Evolutionary conservation across 177 flowering plant species (phyloP).

Genomic region (Vitis hybrid): DNA sequence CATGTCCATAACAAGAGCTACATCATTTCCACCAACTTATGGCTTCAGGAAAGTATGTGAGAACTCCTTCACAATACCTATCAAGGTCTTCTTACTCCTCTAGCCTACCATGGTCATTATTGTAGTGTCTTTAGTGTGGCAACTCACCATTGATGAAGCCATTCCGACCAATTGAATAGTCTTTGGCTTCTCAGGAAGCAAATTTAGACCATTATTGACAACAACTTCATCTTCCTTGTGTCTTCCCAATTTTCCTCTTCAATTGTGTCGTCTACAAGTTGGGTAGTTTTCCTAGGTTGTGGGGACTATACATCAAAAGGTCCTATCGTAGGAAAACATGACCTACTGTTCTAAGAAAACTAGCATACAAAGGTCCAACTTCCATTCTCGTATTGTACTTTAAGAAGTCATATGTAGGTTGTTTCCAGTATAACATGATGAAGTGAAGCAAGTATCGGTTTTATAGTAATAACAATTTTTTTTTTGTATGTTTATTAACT

Average conservation of each 20-base stretch:
- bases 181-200: slow-evolving; percentile 20
- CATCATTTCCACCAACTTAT: slow-evolving; percentile 53
- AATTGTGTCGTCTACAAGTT: slow-evolving; percentile 19
- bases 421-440: too few species aligned
- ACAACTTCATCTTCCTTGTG: slow-evolving; percentile 32
- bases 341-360: too few species aligned
- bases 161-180: slow-evolving; percentile 41
- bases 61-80: slow-evolving; percentile 59
- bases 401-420: too few species aligned
- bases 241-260: slow-evolving; percentile 82
- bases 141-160: slow-evolving; percentile 51
- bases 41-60: slow-evolving; percentile 84
- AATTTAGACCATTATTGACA: slow-evolving; percentile 13
- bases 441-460: too few species aligned
- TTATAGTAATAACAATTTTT: too few species aligned
- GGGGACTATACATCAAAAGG: too few species aligned
- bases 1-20: slow-evolving; percentile 63
- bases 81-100: slow-evolving; percentile 54
- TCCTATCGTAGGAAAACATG: too few species aligned
- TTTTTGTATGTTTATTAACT: too few species aligned
- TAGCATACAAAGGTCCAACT: too few species aligned
- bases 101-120: slow-evolving; percentile 46
- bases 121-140: slow-evolving; percentile 40
- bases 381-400: too few species aligned
- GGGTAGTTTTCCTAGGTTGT: slow-evolving; percentile 17